Evolutionary conservation across 768 basidiomycete species (phyloP).

Genomic region (Phanerochaete carnosa): DNA sequence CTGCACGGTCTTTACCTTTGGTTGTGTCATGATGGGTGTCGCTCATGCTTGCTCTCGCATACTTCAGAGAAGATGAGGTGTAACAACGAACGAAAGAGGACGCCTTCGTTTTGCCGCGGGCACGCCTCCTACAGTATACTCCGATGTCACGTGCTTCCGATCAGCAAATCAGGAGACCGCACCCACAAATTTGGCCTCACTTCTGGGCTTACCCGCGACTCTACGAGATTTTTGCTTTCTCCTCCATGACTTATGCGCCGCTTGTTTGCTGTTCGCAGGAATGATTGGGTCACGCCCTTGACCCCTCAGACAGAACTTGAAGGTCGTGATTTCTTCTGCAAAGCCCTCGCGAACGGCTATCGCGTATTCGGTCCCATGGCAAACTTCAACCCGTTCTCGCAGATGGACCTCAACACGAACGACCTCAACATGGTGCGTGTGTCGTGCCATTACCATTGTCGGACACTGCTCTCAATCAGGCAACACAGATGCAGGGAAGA

Average conservation of each 20-base stretch:
- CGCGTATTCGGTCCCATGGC: conserved; percentile 81
- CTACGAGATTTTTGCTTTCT: conserved; percentile 4
- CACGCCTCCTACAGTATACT: not conserved
- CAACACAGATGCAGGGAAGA: conserved; percentile 32
- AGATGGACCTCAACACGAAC: conserved; percentile 85
- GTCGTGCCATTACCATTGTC: too few relatives aligned
- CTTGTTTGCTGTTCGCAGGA: not conserved
- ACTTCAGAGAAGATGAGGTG: conserved; percentile 2
- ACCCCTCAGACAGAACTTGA: conserved; percentile 38
- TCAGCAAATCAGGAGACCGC: not conserved
- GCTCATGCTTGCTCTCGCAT: conserved; percentile 13
- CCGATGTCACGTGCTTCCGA: conserved; percentile 2
- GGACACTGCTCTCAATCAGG: too few relatives aligned
- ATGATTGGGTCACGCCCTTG: conserved; percentile 3
- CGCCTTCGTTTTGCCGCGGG: not conserved
- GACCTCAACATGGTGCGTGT: conserved; percentile 92
- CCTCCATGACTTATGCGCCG: conserved; percentile 6
- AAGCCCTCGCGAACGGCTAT: conserved; percentile 77
- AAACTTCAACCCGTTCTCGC: conserved; percentile 88
- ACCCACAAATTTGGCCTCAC: not conserved
- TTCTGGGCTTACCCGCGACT: conserved; percentile 10
- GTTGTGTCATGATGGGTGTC: conserved; percentile 9
- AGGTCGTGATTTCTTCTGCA: conserved; percentile 83
- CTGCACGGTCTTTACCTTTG: conserved; percentile 2
- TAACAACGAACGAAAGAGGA: not conserved